phyloP scores from a whole-genome alignment of 192 early-diverging fungal genomes.

The Coemansia pectinata region DNA sequence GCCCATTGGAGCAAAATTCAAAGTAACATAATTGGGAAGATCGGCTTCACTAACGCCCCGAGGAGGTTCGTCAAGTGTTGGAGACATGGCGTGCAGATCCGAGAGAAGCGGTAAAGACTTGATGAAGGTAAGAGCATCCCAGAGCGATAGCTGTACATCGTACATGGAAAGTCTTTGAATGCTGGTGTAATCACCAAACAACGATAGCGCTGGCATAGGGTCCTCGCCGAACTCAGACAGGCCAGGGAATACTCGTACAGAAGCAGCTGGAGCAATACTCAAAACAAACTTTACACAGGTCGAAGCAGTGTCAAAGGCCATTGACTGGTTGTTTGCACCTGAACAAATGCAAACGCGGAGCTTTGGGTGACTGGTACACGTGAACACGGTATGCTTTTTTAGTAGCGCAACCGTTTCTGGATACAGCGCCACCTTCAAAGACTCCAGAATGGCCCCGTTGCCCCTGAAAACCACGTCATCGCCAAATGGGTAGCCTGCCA shows the following conservation, averaged over 20 bases:
- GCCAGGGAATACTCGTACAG: neutral
- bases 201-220: neutral
- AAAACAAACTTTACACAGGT: neutral
- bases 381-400: neutral
- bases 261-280: neutral
- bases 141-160: neutral
- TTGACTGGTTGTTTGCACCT: neutral
- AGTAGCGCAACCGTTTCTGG: neutral
- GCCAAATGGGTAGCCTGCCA: neutral
- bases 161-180: neutral
- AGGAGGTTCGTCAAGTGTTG: neutral
- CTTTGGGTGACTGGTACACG: neutral
- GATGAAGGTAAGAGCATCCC: neutral
- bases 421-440: neutral
- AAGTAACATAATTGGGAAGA: neutral
- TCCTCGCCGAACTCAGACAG: neutral
- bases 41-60: neutral
- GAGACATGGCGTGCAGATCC: neutral
- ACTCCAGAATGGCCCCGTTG: neutral
- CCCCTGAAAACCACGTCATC: slow-evolving; percentile 11
- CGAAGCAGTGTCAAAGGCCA: too few species aligned
- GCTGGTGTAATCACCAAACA: neutral
- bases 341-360: neutral
- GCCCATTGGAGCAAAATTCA: neutral
- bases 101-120: neutral